These are phyloP conservation scores for Delphinella strobiligena DNA, from an alignment of 2,329 filamentous ascomycete species.

Conservation along the genomic window DNA sequence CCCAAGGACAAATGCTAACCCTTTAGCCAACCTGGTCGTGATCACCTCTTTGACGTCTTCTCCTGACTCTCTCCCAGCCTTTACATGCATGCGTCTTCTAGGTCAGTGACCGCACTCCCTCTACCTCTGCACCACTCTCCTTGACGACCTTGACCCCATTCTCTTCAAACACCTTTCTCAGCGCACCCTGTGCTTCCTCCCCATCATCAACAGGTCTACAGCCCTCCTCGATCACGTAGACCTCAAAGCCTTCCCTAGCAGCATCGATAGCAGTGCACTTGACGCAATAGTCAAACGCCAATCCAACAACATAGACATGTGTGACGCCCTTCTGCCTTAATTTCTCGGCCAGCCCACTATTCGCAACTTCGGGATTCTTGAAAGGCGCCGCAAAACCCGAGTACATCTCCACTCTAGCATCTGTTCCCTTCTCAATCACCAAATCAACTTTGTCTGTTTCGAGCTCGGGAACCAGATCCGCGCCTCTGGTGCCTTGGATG, in stretches of 20 bases:
- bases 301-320: conserved; percentile 72
- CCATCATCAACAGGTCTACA: conserved; percentile 58
- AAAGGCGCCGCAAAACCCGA: conserved; percentile 82
- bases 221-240: conserved; percentile 66
- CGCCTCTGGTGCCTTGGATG: conserved; percentile 60
- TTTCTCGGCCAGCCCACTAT: conserved; percentile 47
- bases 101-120: conserved; percentile 1
- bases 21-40: no score
- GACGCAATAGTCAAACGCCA: conserved; percentile 87
- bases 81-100: neutral
- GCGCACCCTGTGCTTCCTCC: conserved; percentile 39
- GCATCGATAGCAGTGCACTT: conserved; percentile 71
- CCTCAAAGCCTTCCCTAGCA: conserved; percentile 59
- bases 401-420: conserved; percentile 78
- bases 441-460: conserved; percentile 46
- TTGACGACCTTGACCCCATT: conserved; percentile 53
- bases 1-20: no score
- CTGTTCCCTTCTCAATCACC: conserved; percentile 66
- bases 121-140: conserved; percentile 44
- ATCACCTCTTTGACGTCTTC: no score
- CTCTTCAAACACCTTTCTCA: conserved; percentile 41
- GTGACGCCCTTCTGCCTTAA: conserved; percentile 51
- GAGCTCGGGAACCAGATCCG: conserved; percentile 62
- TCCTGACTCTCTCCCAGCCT: neutral
- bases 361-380: conserved; percentile 43